A percentile compares a stretch with the other conserved stretches of the same genome.
phyloP scores from a whole-genome alignment of 176 grass and related monocot genomes.

The Thinopyrum elongatum region DNA sequence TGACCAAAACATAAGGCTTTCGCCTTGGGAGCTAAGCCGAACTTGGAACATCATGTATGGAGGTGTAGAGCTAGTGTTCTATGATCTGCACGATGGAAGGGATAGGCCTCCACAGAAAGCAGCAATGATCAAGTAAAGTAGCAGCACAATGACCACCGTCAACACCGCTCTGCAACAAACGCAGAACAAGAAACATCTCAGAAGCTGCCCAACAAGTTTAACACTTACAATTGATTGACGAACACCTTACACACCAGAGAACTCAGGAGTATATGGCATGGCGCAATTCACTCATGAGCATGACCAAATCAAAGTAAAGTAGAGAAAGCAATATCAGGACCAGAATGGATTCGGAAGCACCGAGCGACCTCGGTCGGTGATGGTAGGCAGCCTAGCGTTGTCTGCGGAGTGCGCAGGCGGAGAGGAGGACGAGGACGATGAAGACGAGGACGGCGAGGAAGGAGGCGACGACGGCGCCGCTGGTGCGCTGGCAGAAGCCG shows the following conservation, averaged over 20 bases:
- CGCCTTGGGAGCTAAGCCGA: not conserved
- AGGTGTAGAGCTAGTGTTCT: not conserved
- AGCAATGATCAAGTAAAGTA: slow-evolving; percentile 89
- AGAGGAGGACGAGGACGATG: slow-evolving; percentile 63
- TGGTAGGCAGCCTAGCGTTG: not conserved
- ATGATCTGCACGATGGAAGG: slow-evolving; percentile 76
- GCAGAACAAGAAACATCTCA: not conserved
- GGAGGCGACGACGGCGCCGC: slow-evolving; percentile 71
- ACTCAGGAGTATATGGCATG: not conserved
- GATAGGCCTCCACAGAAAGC: slow-evolving; percentile 87
- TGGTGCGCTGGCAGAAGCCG: slow-evolving; percentile 84
- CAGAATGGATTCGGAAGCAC: not conserved
- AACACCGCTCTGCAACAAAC: slow-evolving; percentile 57
- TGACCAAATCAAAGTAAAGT: not conserved
- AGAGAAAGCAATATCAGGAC: not conserved
- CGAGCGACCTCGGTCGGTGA: not conserved
- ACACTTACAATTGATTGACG: slow-evolving; percentile 1
- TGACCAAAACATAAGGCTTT: not conserved
- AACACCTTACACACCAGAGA: not conserved
- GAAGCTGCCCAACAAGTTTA: not conserved
- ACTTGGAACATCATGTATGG: not conserved
- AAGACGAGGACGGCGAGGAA: slow-evolving; percentile 83
- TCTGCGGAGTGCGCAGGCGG: slow-evolving; percentile 37
- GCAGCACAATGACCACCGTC: slow-evolving; percentile 61
- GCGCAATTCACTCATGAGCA: not conserved